phyloP scores from a whole-genome alignment of 495 filamentous ascomycete species.

The Talaromyces adpressus region DNA sequence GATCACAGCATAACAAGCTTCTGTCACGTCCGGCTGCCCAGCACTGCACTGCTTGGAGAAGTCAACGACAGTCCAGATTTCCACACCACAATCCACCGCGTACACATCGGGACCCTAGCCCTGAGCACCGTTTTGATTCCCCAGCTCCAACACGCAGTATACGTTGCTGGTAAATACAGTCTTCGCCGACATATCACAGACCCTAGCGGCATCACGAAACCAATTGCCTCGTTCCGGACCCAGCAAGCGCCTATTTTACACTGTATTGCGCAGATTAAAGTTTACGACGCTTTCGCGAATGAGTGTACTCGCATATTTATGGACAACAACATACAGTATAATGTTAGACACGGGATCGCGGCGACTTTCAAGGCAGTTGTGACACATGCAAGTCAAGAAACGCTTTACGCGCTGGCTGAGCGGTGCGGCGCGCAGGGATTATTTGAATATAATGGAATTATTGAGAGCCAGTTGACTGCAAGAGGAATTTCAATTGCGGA shows the following conservation, averaged over 20 bases:
- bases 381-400: slow-evolving; percentile 11
- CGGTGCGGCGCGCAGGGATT: slow-evolving; percentile 27
- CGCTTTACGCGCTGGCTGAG: slow-evolving; percentile 19
- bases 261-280: slow-evolving; percentile 18
- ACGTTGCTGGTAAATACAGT: slow-evolving; percentile 25
- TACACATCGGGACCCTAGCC: slow-evolving; percentile 22
- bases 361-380: slow-evolving; percentile 21
- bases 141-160: slow-evolving; percentile 15
- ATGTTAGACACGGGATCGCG: slow-evolving; percentile 14
- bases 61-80: slow-evolving; percentile 19
- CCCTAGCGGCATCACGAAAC: slow-evolving; percentile 10
- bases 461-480: slow-evolving; percentile 13
- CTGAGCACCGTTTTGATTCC: slow-evolving; percentile 19
- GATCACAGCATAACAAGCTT: slow-evolving; percentile 28
- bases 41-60: slow-evolving; percentile 19
- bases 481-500: slow-evolving; percentile 22
- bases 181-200: slow-evolving; percentile 21
- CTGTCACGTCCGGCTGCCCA: slow-evolving; percentile 19
- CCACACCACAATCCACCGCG: slow-evolving; percentile 19
- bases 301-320: slow-evolving; percentile 9
- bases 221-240: slow-evolving; percentile 26
- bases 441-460: slow-evolving; percentile 23
- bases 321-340: slow-evolving; percentile 1
- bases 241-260: slow-evolving; percentile 27
- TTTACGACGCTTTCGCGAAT: slow-evolving; percentile 21